Conservation (phyloP, 1,139 yeast species). For the Hansenula sp. region DNA sequence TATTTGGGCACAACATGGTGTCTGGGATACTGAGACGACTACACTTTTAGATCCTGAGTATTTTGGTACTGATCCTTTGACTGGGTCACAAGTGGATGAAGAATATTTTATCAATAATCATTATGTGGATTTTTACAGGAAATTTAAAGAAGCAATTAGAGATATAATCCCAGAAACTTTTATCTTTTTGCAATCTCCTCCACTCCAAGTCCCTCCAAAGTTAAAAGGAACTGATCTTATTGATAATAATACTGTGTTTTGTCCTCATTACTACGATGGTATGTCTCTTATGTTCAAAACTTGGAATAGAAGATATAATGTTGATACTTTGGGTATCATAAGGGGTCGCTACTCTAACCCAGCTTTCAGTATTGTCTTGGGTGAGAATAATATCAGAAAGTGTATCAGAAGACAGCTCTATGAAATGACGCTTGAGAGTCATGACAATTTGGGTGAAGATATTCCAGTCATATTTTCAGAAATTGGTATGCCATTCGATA, state of each 20-base stretch:
- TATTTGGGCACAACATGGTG: conserved; percentile 72
- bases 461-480: conserved; percentile 81
- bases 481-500: conserved; percentile 96
- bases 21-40: conserved; percentile 54
- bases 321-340: conserved; percentile 88
- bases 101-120: conserved; percentile 58
- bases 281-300: conserved; percentile 85
- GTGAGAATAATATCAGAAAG: conserved; percentile 72
- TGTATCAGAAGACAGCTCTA: conserved; percentile 64
- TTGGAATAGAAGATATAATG: conserved; percentile 75
- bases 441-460: conserved; percentile 45
- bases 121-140: conserved; percentile 55
- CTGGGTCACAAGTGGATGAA: conserved; percentile 42
- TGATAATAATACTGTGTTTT: conserved; percentile 63
- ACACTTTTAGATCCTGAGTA: conserved; percentile 42
- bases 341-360: conserved; percentile 75
- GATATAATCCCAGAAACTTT: conserved; percentile 41
- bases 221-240: conserved; percentile 50
- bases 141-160: conserved; percentile 47
- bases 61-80: conserved; percentile 38
- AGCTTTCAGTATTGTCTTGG: conserved; percentile 70
- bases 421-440: conserved; percentile 61
- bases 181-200: conserved; percentile 79
- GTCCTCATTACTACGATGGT: conserved; percentile 94
- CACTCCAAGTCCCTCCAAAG: conserved; percentile 72